A percentile compares a stretch with the other conserved stretches of the same genome.
Evolutionary conservation across 2,329 filamentous ascomycete species (phyloP).

Genomic region (Calonectria montana): DNA sequence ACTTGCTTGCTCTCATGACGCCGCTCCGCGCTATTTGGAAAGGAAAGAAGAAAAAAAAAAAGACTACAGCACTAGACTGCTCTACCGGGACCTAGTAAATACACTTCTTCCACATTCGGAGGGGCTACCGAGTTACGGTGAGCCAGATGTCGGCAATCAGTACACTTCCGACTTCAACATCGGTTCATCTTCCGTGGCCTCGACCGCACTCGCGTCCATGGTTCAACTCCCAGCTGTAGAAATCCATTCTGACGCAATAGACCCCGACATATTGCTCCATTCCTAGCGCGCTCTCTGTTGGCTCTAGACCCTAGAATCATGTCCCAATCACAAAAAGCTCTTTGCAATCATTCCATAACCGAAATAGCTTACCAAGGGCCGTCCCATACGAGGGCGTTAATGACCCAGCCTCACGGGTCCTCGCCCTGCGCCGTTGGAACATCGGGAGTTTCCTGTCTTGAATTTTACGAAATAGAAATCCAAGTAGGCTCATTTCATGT

Average conservation of each 20-base stretch:
- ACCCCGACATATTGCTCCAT: constrained; percentile 39
- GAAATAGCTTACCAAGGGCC: not conserved
- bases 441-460: constrained; percentile 26
- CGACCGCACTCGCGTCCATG: constrained; percentile 15
- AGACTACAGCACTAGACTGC: not conserved
- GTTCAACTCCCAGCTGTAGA: constrained; percentile 24
- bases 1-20: not conserved
- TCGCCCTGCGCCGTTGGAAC: constrained; percentile 31
- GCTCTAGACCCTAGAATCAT: constrained; percentile 3
- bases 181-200: not conserved
- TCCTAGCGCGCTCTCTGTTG: constrained; percentile 22
- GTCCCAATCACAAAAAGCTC: constrained; percentile 15
- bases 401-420: constrained; percentile 22
- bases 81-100: not conserved
- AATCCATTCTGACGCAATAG: constrained; percentile 35
- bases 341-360: constrained; percentile 10
- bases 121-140: not conserved
- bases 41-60: not conserved
- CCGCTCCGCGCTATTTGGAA: not conserved
- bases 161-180: not conserved
- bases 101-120: not conserved
- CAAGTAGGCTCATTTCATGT: not conserved
- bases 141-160: not conserved
- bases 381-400: constrained; percentile 16
- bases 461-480: constrained; percentile 39